Conservation (phyloP, 331 rosid genomes). For the Quercus lobata region DNA sequence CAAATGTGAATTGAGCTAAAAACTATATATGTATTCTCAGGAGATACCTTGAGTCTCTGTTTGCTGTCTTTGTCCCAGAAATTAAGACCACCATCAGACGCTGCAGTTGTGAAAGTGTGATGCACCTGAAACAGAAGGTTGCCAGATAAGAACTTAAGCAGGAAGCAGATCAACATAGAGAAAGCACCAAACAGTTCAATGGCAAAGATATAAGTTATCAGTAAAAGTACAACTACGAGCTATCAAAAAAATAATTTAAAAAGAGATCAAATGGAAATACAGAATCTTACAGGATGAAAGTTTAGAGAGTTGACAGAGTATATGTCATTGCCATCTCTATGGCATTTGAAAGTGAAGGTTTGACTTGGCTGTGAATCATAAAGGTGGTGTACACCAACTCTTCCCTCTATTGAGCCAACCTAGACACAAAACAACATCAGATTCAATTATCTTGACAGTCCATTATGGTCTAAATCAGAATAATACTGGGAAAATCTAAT, state of each 20-base stretch:
- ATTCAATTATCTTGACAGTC: slow-evolving; percentile 7
- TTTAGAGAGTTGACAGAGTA: slow-evolving; percentile 81
- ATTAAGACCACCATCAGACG: slow-evolving; percentile 91
- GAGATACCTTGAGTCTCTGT: slow-evolving; percentile 68
- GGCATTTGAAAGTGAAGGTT: slow-evolving; percentile 87
- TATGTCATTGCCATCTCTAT: slow-evolving; percentile 74
- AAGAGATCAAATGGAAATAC: slow-evolving; percentile 4
- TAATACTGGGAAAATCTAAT: background rate
- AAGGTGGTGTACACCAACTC: slow-evolving; percentile 96
- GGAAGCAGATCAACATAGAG: background rate
- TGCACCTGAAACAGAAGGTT: slow-evolving; percentile 52
- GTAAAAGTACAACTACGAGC: background rate
- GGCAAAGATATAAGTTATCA: background rate
- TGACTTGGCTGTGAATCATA: slow-evolving; percentile 70
- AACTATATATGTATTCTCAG: background rate
- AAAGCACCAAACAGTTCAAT: background rate
- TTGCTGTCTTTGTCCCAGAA: slow-evolving; percentile 98
- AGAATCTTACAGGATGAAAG: slow-evolving; percentile 76
- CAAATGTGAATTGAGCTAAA: background rate
- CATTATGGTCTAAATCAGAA: background rate
- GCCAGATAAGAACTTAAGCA: slow-evolving; percentile 19
- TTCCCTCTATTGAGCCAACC: slow-evolving; percentile 95
- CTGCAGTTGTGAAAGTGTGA: slow-evolving; percentile 94
- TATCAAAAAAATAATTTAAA: background rate
- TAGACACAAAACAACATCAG: slow-evolving; percentile 23